Conservation (phyloP, 2,329 filamentous ascomycete species). For the Aspergillus caelatus region DNA sequence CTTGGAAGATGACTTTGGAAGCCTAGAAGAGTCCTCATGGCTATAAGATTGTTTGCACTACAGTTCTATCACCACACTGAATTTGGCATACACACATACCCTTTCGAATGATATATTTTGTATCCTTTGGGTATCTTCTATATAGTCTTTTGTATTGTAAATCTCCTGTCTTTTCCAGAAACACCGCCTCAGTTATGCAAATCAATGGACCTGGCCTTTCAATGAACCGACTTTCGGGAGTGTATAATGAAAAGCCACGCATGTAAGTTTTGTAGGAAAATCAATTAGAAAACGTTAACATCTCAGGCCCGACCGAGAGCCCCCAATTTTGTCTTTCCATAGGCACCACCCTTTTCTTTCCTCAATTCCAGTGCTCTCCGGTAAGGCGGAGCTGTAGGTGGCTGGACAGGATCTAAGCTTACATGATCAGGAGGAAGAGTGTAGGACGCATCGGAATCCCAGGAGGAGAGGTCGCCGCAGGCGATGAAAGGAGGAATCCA, state of each 20-base stretch:
- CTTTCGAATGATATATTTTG: conserved; percentile 9
- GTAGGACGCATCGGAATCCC: conserved; percentile 95
- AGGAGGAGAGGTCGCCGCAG: conserved; percentile 93
- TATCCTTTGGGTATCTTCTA: conserved; percentile 20
- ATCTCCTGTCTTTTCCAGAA: conserved; percentile 1
- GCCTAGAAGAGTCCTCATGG: too few relatives aligned
- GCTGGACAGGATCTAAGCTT: conserved; percentile 88
- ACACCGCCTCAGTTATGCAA: background rate
- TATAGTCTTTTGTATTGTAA: conserved; percentile 10
- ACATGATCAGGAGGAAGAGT: conserved; percentile 82
- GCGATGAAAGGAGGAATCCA: conserved; percentile 97
- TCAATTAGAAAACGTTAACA: conserved; percentile 2
- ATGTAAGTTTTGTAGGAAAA: conserved; percentile 1
- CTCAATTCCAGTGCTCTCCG: conserved; percentile 85
- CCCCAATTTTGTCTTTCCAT: conserved; percentile 67
- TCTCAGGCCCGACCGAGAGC: conserved; percentile 28
- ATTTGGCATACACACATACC: background rate
- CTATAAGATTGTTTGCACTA: too few relatives aligned
- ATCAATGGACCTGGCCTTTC: background rate
- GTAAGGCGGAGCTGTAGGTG: conserved; percentile 93
- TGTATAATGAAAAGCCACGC: background rate
- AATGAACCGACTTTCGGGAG: background rate
- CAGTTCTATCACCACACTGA: background rate
- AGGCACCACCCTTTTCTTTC: conserved; percentile 73
- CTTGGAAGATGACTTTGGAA: too few relatives aligned